Evolutionary conservation across 1,284 basidiomycete genomes (phyloP), one percentile per base, ranked within the genome.

Genomic region (Tilletiaria anomala): DNA sequence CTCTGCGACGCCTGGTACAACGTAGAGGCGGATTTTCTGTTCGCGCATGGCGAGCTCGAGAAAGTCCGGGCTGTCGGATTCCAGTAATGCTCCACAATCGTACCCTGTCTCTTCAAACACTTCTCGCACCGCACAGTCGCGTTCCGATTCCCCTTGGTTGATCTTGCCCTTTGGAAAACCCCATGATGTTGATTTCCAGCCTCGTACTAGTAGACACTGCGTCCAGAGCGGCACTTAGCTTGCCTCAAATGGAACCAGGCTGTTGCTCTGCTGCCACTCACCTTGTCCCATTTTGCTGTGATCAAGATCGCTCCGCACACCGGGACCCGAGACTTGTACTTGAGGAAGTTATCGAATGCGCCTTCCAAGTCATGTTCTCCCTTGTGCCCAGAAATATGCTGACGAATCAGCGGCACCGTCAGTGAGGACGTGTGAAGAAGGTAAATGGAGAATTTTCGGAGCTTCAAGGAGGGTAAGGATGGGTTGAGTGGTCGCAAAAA

Each of bases 131-230:
- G 52, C 81, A 35, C 63, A 65, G 32, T 64, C 63, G 17, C 61
- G 48, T 38, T 62, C 53, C 15, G 54, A 35, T 75, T 32, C 80
- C 77, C 69, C 96, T 67, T 91, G 81, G 60, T 99, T 99, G 69
- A 97, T 97, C 72, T 99, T 99, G 39, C 93, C 93, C 67, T 93
- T 87, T 1, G 93, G 93, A 68, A 97, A 99, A 20, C 86, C 84
- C 93, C 93, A 99, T 4, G 91, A 83, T 18, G 81, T 85, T 17
- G 84, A 79, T 69, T 94, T 94, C 86, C 86, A 97, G 4, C 93
- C 93, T 68, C 94, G 91, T 39, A 99, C 64, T 17, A 66, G 42
- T 5, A 65, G 42, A 32, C 58, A 61, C 50, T 63, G 86, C 84
- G 32, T 15, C 4, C 19, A 40, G 21, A 6, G n/a, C 32, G 14